Evolutionary conservation across 139 green algal genomes (phyloP), one percentile per base, ranked within the genome.

Genomic region (Axilococcus clingmanii): DNA sequence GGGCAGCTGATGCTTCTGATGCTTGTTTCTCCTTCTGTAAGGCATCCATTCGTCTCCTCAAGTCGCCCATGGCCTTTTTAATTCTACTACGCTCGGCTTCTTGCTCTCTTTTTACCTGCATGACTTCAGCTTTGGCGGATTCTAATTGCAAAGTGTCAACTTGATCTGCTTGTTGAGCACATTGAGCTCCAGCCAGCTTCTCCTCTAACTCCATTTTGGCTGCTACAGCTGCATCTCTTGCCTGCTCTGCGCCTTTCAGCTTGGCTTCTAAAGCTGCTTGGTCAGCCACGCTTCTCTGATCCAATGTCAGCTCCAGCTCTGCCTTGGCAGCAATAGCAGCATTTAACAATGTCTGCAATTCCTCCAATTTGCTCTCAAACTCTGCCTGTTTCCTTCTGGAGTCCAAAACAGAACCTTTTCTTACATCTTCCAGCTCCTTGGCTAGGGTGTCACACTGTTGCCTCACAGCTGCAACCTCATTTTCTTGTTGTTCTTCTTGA

Each of bases 21-120:
- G 37, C 55, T 48, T 63, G 50, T 41, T 41, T 63, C 23, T 77
- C 69, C 19, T 63, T 69, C 23, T 70, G 52, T 15, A 71, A 40
- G 25, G 29, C 29, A 32, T 77, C 68, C 2, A 65, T 57, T 41
- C 71, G 68, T 33, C 61, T 48, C 34, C 58, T 72, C 32, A 69
- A 61, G 34, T 77, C 68, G 0, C 41, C 48, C 8, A 77, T 59
- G 15, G 61, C 68, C 35, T 51, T 64, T 47, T 77, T 77, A 1
- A 77, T 58, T 2, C 66, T 35, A 16, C 47, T 59, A 9, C 59
- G 48, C 32, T 77, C 68, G 4, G 47, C 29, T 36, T 77, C 68
- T 37, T 59, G 33, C 34, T 77, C 65, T 49, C 62, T 59, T 44
- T 36, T 31, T 32, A 70, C 63, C 19, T 57, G 19, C 20, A 47